Evolutionary conservation across 805 yeast species (phyloP), one percentile per base, ranked within the genome.

Genomic region (Saturnispora saitoi): DNA sequence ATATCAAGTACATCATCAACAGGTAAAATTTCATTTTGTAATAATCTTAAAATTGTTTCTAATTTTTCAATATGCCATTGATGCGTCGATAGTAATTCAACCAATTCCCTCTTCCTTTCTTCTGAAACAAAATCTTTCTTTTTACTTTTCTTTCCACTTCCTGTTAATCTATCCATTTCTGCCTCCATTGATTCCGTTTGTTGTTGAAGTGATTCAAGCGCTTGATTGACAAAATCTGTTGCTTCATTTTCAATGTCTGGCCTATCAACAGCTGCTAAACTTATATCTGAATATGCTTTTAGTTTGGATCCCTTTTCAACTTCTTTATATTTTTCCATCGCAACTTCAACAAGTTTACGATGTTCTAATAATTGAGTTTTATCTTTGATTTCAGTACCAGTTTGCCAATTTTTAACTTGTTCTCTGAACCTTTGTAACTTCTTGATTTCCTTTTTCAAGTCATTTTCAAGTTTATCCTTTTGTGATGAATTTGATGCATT

Each of bases 101-200:
- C 85, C 24, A 86, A 68, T 49, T 82, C 77, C 29, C 72, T 65
- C 54, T 80, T 81, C 49, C 76, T 72, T 49, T 73, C 68, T 45
- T 71, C 71, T 52, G 77, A 80, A 7, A 72, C 64, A 39, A 52
- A 47, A 26, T 58, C 58, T 34, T 51, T 53, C 54, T 77, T 73
- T 59, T 81, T 80, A 52, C 85, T 76, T 59, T 77, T 77, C 58
- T 78, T 79, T 15, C 45, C 45, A 3, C 75, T 63, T 8, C 64
- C 53, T 7, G 58, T 57, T n/a, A 81, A 59, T 40, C 65, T 69
- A 52, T 79, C 86, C 37, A 81, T 70, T 61, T 84, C 86, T 4
- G 82, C 83, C 62, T 88, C 96, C 48, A 82, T 70, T 34, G 74
- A 68, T 63, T 90, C 97, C 50, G 78, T 74, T 61, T 91, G 98